Conservation (phyloP, 805 yeast species). For the Hanseniaspora valbyensis region DNA sequence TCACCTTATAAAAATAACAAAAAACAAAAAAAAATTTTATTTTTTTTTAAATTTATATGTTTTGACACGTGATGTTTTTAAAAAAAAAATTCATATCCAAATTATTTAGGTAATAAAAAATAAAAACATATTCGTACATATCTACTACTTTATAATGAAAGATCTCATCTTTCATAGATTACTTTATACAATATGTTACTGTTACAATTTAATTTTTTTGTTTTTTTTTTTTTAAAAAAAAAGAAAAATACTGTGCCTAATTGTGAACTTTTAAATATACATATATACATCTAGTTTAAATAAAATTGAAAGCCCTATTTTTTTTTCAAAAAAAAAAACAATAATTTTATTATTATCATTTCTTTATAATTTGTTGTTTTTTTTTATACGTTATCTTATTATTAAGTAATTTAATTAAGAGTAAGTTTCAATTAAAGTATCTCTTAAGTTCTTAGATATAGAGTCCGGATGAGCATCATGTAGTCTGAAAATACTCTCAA, state of each 20-base stretch:
- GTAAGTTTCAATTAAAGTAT: constrained; percentile 84
- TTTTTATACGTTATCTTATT: background rate
- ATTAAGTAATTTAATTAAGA: constrained; percentile 34
- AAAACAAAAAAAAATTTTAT: too few relatives aligned
- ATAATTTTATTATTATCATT: background rate
- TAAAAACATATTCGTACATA: too few relatives aligned
- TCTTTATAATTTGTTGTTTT: background rate
- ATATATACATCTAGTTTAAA: background rate
- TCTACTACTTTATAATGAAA: too few relatives aligned
- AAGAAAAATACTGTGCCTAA: background rate
- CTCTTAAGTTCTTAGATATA: constrained; percentile 75
- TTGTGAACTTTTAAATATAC: background rate
- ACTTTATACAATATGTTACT: too few relatives aligned
- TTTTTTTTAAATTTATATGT: too few relatives aligned
- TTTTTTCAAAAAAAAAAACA: background rate
- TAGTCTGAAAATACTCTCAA: constrained; percentile 89
- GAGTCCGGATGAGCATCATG: constrained; percentile 86
- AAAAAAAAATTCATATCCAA: too few relatives aligned
- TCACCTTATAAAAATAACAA: too few relatives aligned
- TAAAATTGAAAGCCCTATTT: background rate
- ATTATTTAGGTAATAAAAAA: too few relatives aligned
- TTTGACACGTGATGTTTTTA: too few relatives aligned
- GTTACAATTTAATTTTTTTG: too few relatives aligned
- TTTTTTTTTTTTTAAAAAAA: background rate
- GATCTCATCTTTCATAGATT: too few relatives aligned